Evolutionary conservation across 2,329 filamentous ascomycete species (phyloP).

Genomic region (Epichloe sylvatica): DNA sequence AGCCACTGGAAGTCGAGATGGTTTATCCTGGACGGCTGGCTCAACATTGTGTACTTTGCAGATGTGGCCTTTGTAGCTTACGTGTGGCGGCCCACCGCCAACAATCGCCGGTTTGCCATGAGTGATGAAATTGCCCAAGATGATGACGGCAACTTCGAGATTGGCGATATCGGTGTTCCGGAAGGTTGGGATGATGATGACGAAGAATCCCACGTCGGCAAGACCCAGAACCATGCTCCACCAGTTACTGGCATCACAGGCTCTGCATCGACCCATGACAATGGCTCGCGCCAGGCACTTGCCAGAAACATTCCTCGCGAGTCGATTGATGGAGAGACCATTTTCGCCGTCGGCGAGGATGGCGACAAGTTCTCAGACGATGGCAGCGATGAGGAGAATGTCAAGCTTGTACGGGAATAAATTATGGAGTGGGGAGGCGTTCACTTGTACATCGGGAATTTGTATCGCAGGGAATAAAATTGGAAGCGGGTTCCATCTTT

Average conservation of each 20-base stretch:
- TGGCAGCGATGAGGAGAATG: conserved; percentile 40
- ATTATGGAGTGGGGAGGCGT: conserved; percentile 15
- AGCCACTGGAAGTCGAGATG: conserved; percentile 95
- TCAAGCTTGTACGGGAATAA: conserved; percentile 29
- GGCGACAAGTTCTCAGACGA: conserved; percentile 72
- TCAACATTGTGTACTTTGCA: conserved; percentile 89
- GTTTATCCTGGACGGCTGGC: conserved; percentile 95
- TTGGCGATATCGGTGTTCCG: conserved; percentile 73
- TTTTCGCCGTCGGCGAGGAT: conserved; percentile 85
- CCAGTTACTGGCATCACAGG: conserved; percentile 14
- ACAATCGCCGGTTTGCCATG: conserved; percentile 92
- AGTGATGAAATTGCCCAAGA: conserved; percentile 98
- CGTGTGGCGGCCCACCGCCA: conserved; percentile 89
- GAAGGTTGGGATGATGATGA: conserved; percentile 44
- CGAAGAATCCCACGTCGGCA: conserved; percentile 36
- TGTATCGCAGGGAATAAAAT: neutral
- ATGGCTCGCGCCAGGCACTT: conserved; percentile 9
- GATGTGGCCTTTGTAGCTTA: conserved; percentile 91
- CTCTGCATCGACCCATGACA: conserved; percentile 13
- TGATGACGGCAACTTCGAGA: conserved; percentile 88
- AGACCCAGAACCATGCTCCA: conserved; percentile 13
- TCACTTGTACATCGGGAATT: neutral
- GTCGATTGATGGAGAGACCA: conserved; percentile 73
- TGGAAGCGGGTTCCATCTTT: too few species aligned
- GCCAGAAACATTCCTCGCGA: conserved; percentile 32